Percentiles rank a stretch among this genome's conserved stretches.
Conservation (phyloP, 2,329 filamentous ascomycete genomes). For the Blastomyces silverae region DNA sequence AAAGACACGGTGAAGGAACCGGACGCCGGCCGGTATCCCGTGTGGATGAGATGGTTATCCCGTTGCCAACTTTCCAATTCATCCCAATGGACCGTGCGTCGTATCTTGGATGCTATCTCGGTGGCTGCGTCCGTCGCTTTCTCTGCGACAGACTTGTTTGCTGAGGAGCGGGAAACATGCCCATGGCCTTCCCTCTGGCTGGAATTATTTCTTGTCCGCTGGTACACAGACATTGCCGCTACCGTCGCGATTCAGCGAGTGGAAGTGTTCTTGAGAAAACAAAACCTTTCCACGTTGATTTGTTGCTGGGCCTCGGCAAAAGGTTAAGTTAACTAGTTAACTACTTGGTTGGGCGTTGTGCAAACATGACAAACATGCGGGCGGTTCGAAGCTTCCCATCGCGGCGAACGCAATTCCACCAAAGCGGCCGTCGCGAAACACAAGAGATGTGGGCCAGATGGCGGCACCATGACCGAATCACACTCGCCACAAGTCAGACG, state of each 20-base stretch:
- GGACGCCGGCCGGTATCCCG: slow-evolving; percentile 58
- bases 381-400: slow-evolving; percentile 9
- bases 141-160: not conserved
- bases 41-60: slow-evolving; percentile 64
- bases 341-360: slow-evolving; percentile 3
- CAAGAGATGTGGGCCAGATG: not conserved
- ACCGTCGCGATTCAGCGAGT: not conserved
- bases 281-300: not conserved
- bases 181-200: not conserved
- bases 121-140: not conserved
- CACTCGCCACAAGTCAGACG: not conserved
- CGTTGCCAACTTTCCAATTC: slow-evolving; percentile 50
- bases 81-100: slow-evolving; percentile 44
- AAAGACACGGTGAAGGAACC: slow-evolving; percentile 55
- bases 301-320: not conserved
- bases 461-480: not conserved
- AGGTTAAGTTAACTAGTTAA: too few species aligned
- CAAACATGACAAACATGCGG: slow-evolving; percentile 30
- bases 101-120: slow-evolving; percentile 17
- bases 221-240: not conserved
- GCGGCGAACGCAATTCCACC: not conserved
- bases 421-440: not conserved
- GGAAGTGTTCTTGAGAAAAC: not conserved
- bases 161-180: not conserved
- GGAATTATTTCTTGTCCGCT: not conserved